Base-by-base conservation (phyloP, 768 basidiomycete genomes). In the Leccinum fibrillosum region DNA sequence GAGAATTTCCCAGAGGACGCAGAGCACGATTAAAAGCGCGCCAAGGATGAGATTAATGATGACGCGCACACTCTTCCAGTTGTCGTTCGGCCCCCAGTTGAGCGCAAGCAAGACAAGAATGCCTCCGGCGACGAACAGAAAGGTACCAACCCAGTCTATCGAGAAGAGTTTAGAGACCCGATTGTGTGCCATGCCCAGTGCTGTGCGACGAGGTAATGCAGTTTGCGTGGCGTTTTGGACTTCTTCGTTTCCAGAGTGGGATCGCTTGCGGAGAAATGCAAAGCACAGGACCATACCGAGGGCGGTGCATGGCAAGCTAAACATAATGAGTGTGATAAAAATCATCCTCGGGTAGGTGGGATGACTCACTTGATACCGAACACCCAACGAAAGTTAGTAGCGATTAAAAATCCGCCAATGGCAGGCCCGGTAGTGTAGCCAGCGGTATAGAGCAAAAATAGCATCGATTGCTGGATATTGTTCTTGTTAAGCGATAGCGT, bases 361-460 rank as follows among this genome's bases (percentile, higher is more conserved):
- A 32, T 1, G 3, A 56, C 79, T 59, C 49, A 80, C 80, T 83
- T 83, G 70, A 83, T 82, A 3, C 75, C 82, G 58, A 82, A 83
- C 15, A 83, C 76, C 82, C 81, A 83, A 21, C 82, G 75, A 66
- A 80, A 82, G 52, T 67, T 77, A 8, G 75, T 65, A 2, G 65
- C 60, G 2, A 76, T 66, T 13, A 82, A 65, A 25, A 60, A 75
- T 8, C 80, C 81, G 8, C 70, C 70, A 52, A 81, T 74, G 45
- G 76, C 65, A 0, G 82, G 82, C 2, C 81, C 82, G 6, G 75
- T 52, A 32, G 67, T 68, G 53, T 70, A 82, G 1, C 81, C 80
- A 47, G 79, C 54, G 0, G 72, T 53, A 64, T 80, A 82, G 4
- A 82, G 70, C 5, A 79, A 34, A 62, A 80, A 76, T n/a, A 80